Conservation (phyloP, 2,329 filamentous ascomycete species). For the Neonectria coccinea region DNA sequence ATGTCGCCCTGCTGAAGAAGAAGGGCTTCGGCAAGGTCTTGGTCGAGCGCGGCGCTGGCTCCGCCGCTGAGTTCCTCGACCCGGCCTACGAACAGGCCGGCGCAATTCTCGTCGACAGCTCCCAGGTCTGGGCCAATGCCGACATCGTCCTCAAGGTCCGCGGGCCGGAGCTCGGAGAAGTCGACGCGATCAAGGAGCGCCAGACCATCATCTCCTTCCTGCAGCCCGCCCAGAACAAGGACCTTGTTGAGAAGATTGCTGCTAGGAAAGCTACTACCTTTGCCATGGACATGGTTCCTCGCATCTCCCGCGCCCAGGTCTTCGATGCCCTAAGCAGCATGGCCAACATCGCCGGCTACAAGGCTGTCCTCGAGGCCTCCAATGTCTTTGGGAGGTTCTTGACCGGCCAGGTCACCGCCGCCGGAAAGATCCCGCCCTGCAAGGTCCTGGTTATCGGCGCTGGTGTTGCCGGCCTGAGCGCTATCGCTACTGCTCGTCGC, state of each 20-base stretch:
- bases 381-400: conserved; percentile 91
- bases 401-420: conserved; percentile 90
- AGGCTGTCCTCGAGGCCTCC: conserved; percentile 88
- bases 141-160: conserved; percentile 89
- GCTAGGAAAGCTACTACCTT: conserved; percentile 79
- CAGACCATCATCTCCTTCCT: conserved; percentile 86
- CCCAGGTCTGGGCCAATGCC: conserved; percentile 77
- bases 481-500: conserved; percentile 86
- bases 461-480: conserved; percentile 88
- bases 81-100: conserved; percentile 82
- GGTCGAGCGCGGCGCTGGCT: conserved; percentile 84
- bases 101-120: conserved; percentile 78
- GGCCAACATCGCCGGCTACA: conserved; percentile 95
- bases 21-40: conserved; percentile 85
- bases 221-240: conserved; percentile 83
- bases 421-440: conserved; percentile 89
- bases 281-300: conserved; percentile 93
- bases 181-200: conserved; percentile 73
- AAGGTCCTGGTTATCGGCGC: conserved; percentile 93
- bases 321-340: conserved; percentile 92
- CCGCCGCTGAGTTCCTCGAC: conserved; percentile 81
- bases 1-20: conserved; percentile 83
- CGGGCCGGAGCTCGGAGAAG: conserved; percentile 76
- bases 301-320: conserved; percentile 88
- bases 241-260: conserved; percentile 79